phyloP scores from a whole-genome alignment of 2,329 filamentous ascomycete species.

The Chaetomium strumarium region DNA sequence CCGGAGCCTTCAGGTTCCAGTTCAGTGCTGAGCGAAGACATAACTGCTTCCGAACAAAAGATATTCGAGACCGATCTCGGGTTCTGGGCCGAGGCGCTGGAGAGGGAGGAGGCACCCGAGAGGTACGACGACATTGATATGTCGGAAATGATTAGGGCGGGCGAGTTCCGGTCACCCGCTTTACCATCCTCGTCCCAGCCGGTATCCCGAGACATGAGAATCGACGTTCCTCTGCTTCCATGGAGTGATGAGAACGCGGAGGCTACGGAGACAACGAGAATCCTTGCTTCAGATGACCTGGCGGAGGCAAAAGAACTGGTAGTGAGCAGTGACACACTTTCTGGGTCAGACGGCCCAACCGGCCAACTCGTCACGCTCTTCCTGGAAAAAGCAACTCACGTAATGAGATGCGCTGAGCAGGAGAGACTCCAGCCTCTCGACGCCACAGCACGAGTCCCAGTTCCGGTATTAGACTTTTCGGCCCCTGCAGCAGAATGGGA shows the following conservation, averaged over 20 bases:
- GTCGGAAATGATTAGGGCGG: slow-evolving; percentile 18
- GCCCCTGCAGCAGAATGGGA: slow-evolving; percentile 25
- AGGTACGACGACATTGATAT: slow-evolving; percentile 21
- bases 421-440: slow-evolving; percentile 27
- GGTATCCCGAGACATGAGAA: slow-evolving; percentile 16
- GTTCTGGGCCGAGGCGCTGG: slow-evolving; percentile 17
- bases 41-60: slow-evolving; percentile 21
- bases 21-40: slow-evolving; percentile 22
- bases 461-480: slow-evolving; percentile 29
- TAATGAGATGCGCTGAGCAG: slow-evolving; percentile 25
- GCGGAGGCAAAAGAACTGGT: slow-evolving; percentile 13
- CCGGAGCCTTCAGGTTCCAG: slow-evolving; percentile 21
- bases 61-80: slow-evolving; percentile 21
- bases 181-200: slow-evolving; percentile 1
- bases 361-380: slow-evolving; percentile 18
- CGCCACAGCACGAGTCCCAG: slow-evolving; percentile 22
- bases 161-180: slow-evolving; percentile 1
- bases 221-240: slow-evolving; percentile 25
- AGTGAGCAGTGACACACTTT: slow-evolving; percentile 13
- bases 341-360: slow-evolving; percentile 15
- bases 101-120: slow-evolving; percentile 13
- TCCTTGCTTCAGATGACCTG: slow-evolving; percentile 18
- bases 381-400: slow-evolving; percentile 10
- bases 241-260: not conserved
- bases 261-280: not conserved